phyloP scores from a whole-genome alignment of 2,329 filamentous ascomycete genomes.

The Fusarium brachygibbosum region DNA sequence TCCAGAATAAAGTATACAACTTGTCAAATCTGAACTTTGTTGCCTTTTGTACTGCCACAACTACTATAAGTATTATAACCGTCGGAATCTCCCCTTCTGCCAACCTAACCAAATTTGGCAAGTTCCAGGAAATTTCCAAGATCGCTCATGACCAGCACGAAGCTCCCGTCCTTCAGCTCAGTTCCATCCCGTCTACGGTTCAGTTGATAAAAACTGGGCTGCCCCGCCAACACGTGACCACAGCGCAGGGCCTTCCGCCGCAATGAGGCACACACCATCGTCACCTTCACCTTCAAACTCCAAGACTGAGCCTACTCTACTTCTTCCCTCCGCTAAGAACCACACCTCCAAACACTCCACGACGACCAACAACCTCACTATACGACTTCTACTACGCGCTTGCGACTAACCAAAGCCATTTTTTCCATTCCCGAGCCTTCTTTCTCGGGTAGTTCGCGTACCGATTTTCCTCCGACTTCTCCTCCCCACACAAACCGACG shows the following conservation, averaged over 20 bases:
- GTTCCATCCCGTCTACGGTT: constrained; percentile 2
- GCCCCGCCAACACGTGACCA: constrained; percentile 55
- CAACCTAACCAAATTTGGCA: constrained; percentile 9
- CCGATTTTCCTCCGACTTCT: constrained; percentile 35
- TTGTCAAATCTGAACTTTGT: constrained; percentile 8
- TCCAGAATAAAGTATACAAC: background rate
- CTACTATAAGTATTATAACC: background rate
- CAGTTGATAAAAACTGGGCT: constrained; percentile 35
- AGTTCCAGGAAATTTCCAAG: constrained; percentile 14
- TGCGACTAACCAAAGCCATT: constrained; percentile 31
- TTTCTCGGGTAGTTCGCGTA: constrained; percentile 37
- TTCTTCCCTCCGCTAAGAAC: constrained; percentile 43
- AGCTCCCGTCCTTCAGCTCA: constrained; percentile 8
- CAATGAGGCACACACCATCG: constrained; percentile 50
- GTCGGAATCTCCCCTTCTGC: background rate
- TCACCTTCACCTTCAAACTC: constrained; percentile 48
- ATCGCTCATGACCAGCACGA: background rate
- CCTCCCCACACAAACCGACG: constrained; percentile 32
- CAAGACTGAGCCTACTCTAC: constrained; percentile 48
- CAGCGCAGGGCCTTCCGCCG: constrained; percentile 41
- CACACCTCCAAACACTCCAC: constrained; percentile 26
- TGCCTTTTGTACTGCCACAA: background rate
- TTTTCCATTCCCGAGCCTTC: constrained; percentile 28
- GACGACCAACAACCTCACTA: constrained; percentile 34
- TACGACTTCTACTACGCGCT: constrained; percentile 37